Evolutionary conservation across 805 yeast species (phyloP), one percentile per base, ranked within the genome.

Genomic region (Candida silvicultrix): DNA sequence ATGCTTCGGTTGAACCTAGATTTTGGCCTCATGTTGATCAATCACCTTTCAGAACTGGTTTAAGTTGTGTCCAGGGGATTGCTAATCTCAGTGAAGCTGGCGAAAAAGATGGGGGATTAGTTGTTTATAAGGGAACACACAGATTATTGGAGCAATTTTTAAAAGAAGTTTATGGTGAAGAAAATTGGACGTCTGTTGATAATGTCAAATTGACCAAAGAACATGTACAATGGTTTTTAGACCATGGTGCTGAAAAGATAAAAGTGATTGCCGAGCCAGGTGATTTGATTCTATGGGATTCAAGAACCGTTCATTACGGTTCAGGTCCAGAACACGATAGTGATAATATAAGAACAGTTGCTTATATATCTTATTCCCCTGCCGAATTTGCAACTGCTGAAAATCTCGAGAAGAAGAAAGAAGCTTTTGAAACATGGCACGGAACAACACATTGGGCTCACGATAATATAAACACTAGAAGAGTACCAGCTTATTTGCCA

Each of bases 1-100:
- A 45, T 22, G 53, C 56, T 41, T 34, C 40, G 5, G 25, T 1
- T 15, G 43, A 35, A 5, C 18, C 14, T 15, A 46, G 20, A 4
- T 47, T 55, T 14, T 65, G 69, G 69, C 66, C 60, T 18, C 69
- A 65, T 54, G 58, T 65, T 21, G 68, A 65, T 45, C 68, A 64
- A 45, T 55, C 63, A 18, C 68, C 68, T 5, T 58, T 45, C 47
- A 61, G 63, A 41, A 38, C 47, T 3, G 64, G 65, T 5, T 44
- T 64, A 16, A 51, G 54, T 12, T 64, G 69, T 55, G 56, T 58
- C 19, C 68, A 65, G 49, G 68, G 69, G 38, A 61, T 65, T 45
- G 60, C 63, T n/a, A 56, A 55, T 34, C 45, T 62, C 31, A 57
- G 62, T 15, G 48, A 54, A 11, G 43, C 59, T 22, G 63, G 62